Base-by-base conservation (phyloP, 495 filamentous ascomycete genomes). In the Clohesyomyces aquaticus region DNA sequence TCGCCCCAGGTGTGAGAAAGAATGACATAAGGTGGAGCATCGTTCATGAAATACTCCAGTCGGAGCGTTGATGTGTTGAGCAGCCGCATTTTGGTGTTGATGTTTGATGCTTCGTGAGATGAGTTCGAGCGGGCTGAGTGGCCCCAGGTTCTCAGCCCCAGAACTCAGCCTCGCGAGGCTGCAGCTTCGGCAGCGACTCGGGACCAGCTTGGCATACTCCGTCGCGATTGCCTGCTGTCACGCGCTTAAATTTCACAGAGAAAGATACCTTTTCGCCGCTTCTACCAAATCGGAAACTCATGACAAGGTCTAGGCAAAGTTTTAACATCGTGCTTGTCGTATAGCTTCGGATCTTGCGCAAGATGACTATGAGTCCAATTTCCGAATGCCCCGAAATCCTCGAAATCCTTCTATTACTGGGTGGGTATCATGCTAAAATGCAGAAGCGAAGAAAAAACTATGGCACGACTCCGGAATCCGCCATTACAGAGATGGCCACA, bases 61-160 rank as follows among this genome's bases (percentile, higher is more conserved):
- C 46, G 11, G 14, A 60, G 11, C 3, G 65, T 75, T 8, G 19
- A 21, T 28, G 72, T 72, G 35, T 75, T 61, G 16, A 78, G 42
- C 19, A 78, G 64, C 4, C 71, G 59, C 75, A 78, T 78, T 2
- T 29, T 26, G 19, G 50, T 38, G 6, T 6, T 38, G 32, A 38
- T 6, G 32, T 6, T 38, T 6, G 32, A 14, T 6, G 32, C 32
- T 38, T 38, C 32, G 6, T 38, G 6, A 38, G 32, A 6, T 14
- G n/a, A n/a, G n/a, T n/a, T 38, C 6, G 32, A 38, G 32, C 6
- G 32, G 32, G 32, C 32, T 38, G 32, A 14, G 32, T 38, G n/a
- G n/a, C n/a, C 32, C 32, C 14, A 14, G 6, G 14, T 38, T 38
- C 14, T 38, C 32, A 38, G 32, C 32, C 14, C 32, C 6, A 38